Base-by-base conservation (phyloP, 2,329 filamentous ascomycete genomes). In the Fusarium sp. region DNA sequence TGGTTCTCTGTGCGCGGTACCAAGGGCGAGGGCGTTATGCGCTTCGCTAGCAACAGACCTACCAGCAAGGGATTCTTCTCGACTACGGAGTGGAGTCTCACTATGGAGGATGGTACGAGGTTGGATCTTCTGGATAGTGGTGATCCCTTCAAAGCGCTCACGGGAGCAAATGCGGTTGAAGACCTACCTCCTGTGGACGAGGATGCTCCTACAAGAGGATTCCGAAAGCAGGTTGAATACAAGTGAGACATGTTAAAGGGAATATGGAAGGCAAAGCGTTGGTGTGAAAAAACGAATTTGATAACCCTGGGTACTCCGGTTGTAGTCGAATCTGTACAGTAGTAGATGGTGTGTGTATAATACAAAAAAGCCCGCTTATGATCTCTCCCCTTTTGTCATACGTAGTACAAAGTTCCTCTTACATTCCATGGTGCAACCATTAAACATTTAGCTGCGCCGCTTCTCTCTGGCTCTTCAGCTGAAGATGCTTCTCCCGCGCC, bases 81-180 rank as follows among this genome's bases (percentile, higher is more conserved):
- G 82, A 99, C 96, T 35, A 87, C 90, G 58, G 92, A 94, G 83
- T 99, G 95, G 94, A 96, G 90, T 76, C 82, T 99, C 73, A 88
- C 90, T 77, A 89, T 87, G 65, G 83, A 83, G 51, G 87, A 90
- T 69, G 86, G 86, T 40, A 71, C 68, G 43, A 83, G 80, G 76
- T 80, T 97, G 69, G 90, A 96, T 75, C 80, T 99, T 77, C 84
- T 97, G 66, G 89, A 92, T 71, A 88, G 86, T 6, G 83, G 81
- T 61, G 84, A 96, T 83, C 92, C 92, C 41, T 94, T 96, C 76
- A 80, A 78, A 72, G 84, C 79, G 17, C 78, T 86, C 51, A 75
- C 81, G 41, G 83, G 82, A 48, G 79, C 35, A n/a, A n/a, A 78
- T 41, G 75, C 77, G n/a, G 82, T 80, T 43, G 80, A 79, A 17